Evolutionary conservation across 306 rosid genomes (phyloP).

Genomic region (Rosa rugosa): DNA sequence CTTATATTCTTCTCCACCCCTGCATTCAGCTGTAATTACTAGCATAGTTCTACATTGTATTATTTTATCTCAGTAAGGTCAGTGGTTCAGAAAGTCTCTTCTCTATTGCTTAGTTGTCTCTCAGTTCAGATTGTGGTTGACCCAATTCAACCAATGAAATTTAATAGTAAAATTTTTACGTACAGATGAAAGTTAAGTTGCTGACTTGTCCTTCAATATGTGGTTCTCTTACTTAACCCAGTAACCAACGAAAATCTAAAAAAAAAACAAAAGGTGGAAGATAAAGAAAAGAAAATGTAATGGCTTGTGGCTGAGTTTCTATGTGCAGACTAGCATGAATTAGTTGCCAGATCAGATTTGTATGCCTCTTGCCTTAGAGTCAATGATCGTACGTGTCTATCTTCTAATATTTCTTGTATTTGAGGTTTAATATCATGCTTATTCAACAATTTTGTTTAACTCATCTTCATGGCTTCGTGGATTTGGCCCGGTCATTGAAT

Average conservation of each 20-base stretch:
- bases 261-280: background rate
- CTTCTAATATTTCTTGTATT: conserved; percentile 8
- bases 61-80: background rate
- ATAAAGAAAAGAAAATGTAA: conserved; percentile 7
- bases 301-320: background rate
- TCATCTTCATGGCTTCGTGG: conserved; percentile 20
- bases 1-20: background rate
- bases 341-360: conserved; percentile 38
- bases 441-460: conserved; percentile 8
- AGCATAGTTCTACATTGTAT: background rate
- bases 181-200: background rate
- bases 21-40: background rate
- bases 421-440: conserved; percentile 11
- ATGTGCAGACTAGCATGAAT: background rate
- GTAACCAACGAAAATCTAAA: background rate
- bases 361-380: conserved; percentile 23
- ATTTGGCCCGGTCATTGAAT: conserved; percentile 57
- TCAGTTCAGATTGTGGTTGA: conserved; percentile 7
- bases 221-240: conserved; percentile 1
- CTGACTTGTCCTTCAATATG: background rate
- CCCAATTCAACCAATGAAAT: conserved; percentile 19
- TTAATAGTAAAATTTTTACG: background rate
- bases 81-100: background rate
- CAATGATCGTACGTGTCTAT: conserved; percentile 21
- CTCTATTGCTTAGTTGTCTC: conserved; percentile 1